These are phyloP conservation scores for Trichaptum fuscoviolaceum DNA, from an alignment of 768 basidiomycete genomes.

Conservation along the genomic window DNA sequence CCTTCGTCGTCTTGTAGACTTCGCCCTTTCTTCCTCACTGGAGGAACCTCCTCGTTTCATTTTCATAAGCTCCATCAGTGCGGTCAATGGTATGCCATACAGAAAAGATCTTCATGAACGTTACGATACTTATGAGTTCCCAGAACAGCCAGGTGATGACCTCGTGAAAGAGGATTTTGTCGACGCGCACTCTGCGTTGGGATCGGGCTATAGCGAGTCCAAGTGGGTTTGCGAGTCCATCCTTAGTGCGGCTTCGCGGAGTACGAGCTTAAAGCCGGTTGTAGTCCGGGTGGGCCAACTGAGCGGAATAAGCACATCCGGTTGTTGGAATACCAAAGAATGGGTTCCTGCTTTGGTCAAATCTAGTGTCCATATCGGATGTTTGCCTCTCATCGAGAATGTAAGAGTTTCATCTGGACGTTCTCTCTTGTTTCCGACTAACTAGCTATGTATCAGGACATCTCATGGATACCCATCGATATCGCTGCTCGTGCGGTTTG, in stretches of 20 bases:
- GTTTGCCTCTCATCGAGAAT: constrained; percentile 1
- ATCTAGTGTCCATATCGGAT: not conserved
- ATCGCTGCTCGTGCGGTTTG: constrained; percentile 14
- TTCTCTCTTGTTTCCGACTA: not conserved
- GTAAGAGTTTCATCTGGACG: not conserved
- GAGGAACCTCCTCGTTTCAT: constrained; percentile 5
- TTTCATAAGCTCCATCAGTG: constrained; percentile 10
- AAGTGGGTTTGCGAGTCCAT: constrained; percentile 39
- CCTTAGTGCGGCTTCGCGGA: constrained; percentile 14
- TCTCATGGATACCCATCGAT: constrained; percentile 18
- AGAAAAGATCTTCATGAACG: constrained; percentile 4
- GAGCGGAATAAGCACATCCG: constrained; percentile 6
- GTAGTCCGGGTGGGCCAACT: constrained; percentile 14
- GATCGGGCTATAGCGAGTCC: constrained; percentile 34
- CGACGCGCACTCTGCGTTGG: constrained; percentile 24
- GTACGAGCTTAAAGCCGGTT: constrained; percentile 8
- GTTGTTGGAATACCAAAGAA: constrained; percentile 13
- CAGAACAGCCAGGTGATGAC: constrained; percentile 8
- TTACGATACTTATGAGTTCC: not conserved
- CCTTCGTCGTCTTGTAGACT: constrained; percentile 28
- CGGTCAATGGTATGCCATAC: constrained; percentile 6
- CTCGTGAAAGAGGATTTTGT: constrained; percentile 23
- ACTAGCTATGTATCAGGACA: constrained; percentile 11
- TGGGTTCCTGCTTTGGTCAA: constrained; percentile 14
- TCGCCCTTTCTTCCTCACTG: constrained; percentile 22